Evolutionary conservation across 2,329 filamentous ascomycete genomes (phyloP), one percentile per base, ranked within the genome.

Genomic region (Paecilomyces sp.): DNA sequence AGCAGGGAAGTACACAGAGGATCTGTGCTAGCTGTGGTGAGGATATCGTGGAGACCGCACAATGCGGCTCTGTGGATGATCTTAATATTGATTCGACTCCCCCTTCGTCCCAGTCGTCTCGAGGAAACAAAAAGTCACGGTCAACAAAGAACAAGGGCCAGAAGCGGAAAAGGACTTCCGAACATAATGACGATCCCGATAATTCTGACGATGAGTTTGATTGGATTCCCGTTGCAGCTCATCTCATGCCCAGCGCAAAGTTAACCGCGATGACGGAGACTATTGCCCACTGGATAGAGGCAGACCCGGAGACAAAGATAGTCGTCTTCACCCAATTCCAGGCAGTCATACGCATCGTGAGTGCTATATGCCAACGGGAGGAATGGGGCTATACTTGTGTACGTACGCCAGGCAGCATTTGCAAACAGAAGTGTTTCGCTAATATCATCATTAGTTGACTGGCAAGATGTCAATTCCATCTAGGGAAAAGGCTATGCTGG

Each of bases 281-380:
- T 5, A 59, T 80, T 3, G 58, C 76, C 2, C 69, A 74, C 11
- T 80, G 77, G 68, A 68, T 80, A 12, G 54, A 71, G 1, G 74
- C 81, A 12, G 77, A 80, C 3, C 74, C 75, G 0, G 57, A 74
- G 0, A 77, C 78, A 50, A 88, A 88, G 69, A 79, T 86, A 54
- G 83, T 83, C 60, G 71, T 88, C 54, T 88, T 86, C 63, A 83
- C 81, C 0, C 83, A 88, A 63, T 88, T 85, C 61, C 69, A 82
- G 1, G 72, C 77, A 2, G 80, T 86, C 64, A 76, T 84, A 5
- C 67, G 74, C 0, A 81, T 87, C 18, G 65, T 88, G 2, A 68
- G 63, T 0, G 75, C 72, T 1, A 74, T 87, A 47, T 87, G 82
- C 66, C 31, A 73, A 0, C 66, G 72, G 1, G 80, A 86, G 62